phyloP scores from a whole-genome alignment of 2,329 filamentous ascomycete genomes.

The Aspergillus pseudotamarii region DNA sequence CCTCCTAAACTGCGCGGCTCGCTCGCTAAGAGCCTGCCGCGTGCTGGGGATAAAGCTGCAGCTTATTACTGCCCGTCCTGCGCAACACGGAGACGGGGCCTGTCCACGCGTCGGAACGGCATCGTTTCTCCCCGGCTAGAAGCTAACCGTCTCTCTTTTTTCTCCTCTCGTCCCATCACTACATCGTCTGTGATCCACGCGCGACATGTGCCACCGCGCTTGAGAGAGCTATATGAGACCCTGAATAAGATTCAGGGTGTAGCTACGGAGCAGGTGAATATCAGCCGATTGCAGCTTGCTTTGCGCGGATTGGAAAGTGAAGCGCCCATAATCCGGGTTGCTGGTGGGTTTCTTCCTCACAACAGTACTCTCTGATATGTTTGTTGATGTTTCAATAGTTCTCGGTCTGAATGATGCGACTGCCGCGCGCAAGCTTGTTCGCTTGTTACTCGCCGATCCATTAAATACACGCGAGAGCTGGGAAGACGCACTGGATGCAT shows the following conservation, averaged over 20 bases:
- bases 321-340: slow-evolving; percentile 58
- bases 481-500: slow-evolving; percentile 63
- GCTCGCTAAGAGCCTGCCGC: slow-evolving; percentile 38
- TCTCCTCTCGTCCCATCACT: slow-evolving; percentile 42
- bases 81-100: slow-evolving; percentile 37
- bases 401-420: slow-evolving; percentile 53
- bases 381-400: slow-evolving; percentile 34
- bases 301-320: slow-evolving; percentile 59
- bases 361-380: background rate
- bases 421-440: slow-evolving; percentile 63
- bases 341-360: slow-evolving; percentile 43
- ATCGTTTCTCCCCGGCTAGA: slow-evolving; percentile 14
- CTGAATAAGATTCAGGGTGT: slow-evolving; percentile 55
- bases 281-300: slow-evolving; percentile 63
- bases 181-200: slow-evolving; percentile 58
- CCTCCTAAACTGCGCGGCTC: slow-evolving; percentile 42
- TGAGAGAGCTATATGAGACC: slow-evolving; percentile 57
- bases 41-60: slow-evolving; percentile 25
- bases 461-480: slow-evolving; percentile 64
- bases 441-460: slow-evolving; percentile 71
- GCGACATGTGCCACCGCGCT: slow-evolving; percentile 54
- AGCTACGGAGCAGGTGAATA: slow-evolving; percentile 59
- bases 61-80: slow-evolving; percentile 47
- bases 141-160: slow-evolving; percentile 16
- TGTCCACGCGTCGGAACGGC: slow-evolving; percentile 31